These are phyloP conservation scores for Penicillium simplicissimum DNA, from an alignment of 495 filamentous ascomycete species.

Conservation along the genomic window DNA sequence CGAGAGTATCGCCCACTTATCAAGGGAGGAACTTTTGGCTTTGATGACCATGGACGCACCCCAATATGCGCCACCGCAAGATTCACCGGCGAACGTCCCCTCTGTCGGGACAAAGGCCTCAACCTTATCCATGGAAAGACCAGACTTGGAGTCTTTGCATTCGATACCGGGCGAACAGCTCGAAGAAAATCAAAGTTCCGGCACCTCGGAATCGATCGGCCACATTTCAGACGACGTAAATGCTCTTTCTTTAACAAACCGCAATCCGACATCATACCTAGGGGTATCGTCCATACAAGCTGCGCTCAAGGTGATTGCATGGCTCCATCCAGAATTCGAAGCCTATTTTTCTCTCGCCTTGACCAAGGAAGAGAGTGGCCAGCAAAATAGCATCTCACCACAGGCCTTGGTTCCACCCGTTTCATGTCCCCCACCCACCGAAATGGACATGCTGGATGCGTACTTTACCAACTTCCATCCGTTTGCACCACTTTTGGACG, in stretches of 20 bases:
- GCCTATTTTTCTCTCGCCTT: constrained; percentile 30
- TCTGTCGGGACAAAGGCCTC: constrained; percentile 15
- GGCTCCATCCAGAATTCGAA: constrained; percentile 47
- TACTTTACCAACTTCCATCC: constrained; percentile 71
- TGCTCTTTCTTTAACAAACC: constrained; percentile 56
- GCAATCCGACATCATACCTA: constrained; percentile 62
- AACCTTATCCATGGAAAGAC: constrained; percentile 15
- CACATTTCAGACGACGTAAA: constrained; percentile 65
- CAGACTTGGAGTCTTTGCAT: constrained; percentile 22
- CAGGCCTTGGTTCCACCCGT: neutral
- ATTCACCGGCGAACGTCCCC: constrained; percentile 10
- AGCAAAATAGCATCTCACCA: neutral
- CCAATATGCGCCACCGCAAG: constrained; percentile 9
- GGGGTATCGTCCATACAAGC: constrained; percentile 64
- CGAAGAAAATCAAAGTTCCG: constrained; percentile 6
- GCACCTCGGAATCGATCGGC: constrained; percentile 9
- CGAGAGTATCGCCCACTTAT: constrained; percentile 18
- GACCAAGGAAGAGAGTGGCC: neutral
- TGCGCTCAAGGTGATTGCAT: constrained; percentile 46
- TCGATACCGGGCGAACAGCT: constrained; percentile 20
- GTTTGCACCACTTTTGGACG: constrained; percentile 70
- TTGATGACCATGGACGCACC: constrained; percentile 13
- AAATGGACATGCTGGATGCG: constrained; percentile 56
- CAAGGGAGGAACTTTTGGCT: constrained; percentile 20
- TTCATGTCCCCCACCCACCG: constrained; percentile 8